Base-by-base conservation (phyloP, 2,329 filamentous ascomycete genomes). In the Orbilia brochopaga region DNA sequence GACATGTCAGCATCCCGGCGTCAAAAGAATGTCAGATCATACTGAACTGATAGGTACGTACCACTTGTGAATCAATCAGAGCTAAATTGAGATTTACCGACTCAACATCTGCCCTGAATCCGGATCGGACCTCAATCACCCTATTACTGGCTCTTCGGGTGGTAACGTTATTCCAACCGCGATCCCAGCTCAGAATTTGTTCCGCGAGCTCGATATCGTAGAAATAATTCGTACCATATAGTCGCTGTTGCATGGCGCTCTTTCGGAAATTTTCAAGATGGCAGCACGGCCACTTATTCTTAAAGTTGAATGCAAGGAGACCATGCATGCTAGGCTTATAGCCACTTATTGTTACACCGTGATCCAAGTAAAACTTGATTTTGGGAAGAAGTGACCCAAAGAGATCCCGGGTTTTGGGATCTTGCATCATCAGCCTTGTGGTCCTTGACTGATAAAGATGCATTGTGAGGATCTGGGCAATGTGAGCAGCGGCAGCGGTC, bases 1-100 rank as follows among this genome's bases (percentile, higher is more conserved):
- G 6, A 50, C 4, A 46, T 15, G 17, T 64, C 46, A 72, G 52
- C 21, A 5, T n/a, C 24, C 3, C 15, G 1, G 2, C 2, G 10
- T 21, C 2, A 51, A 44, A 30, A 32, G 46, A 15, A 46, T 27
- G 6, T 27, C 54, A 3, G 35, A 42, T 37, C n/a, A n/a, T n/a
- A n/a, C n/a, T n/a, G n/a, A n/a, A n/a, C n/a, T 82, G 13, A 35
- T 15, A 21, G 23, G 19, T 55, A 78, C 88, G 80, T 83, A 90
- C 88, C 74, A 94, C 88, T 81, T 99, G 92, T 23, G 93, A 90
- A 79, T 97, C 92, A 35, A 99, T 91, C 35, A 96, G 83, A 23
- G 92, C 96, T 58, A 99, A 79, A 79, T 99, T 97, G 73, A 89
- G 82, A 79, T 99, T 99, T 46, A 93, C 94, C 72, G 87, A 87